A percentile compares a stretch with the other conserved stretches of the same genome.
Conservation (phyloP, 1,139 yeast species). For the Candida labiduridarum region DNA sequence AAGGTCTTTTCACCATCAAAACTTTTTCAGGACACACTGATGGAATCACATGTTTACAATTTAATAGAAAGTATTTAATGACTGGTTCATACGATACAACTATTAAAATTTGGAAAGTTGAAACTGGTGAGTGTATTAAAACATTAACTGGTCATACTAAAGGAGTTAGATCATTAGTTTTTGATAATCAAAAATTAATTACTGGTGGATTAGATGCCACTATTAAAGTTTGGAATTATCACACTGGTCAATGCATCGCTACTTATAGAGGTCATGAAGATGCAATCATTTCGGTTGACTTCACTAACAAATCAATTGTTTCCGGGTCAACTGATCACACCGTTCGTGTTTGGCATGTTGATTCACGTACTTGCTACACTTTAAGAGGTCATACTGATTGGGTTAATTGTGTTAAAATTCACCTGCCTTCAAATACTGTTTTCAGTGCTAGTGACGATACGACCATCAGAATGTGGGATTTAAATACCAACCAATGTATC, state of each 20-base stretch:
- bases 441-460: conserved; percentile 91
- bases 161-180: conserved; percentile 81
- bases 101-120: conserved; percentile 86
- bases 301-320: conserved; percentile 78
- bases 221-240: conserved; percentile 93
- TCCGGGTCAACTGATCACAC: conserved; percentile 93
- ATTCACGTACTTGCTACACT: conserved; percentile 87
- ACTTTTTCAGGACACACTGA: conserved; percentile 84
- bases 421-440: conserved; percentile 73
- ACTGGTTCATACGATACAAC: conserved; percentile 93
- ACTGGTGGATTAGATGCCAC: conserved; percentile 92
- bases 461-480: conserved; percentile 94
- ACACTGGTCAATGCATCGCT: conserved; percentile 90
- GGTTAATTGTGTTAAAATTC: conserved; percentile 88
- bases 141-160: conserved; percentile 81
- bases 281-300: conserved; percentile 80
- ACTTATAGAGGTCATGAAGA: conserved; percentile 93
- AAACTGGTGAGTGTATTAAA: conserved; percentile 74
- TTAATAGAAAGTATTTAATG: conserved; percentile 72
- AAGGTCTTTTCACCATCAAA: conserved; percentile 66
- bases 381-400: conserved; percentile 91
- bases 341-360: conserved; percentile 95
- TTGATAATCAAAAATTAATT: conserved; percentile 85
- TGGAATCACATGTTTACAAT: conserved; percentile 85
- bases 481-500: conserved; percentile 75